Base-by-base conservation (phyloP, 1,284 basidiomycete species). In the Hemileia vastatrix region DNA sequence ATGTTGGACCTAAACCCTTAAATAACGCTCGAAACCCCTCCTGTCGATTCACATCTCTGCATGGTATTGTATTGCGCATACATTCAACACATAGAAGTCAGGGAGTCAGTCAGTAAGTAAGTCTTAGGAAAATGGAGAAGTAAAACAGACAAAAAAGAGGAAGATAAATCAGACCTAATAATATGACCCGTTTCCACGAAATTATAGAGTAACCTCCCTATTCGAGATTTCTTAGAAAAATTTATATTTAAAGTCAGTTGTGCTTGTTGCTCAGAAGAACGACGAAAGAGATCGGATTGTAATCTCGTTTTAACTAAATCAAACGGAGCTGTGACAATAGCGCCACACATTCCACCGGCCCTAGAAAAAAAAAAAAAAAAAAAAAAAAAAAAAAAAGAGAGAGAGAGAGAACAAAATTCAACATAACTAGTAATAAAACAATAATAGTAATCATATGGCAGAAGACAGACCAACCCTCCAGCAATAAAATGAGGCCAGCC, bases 221-320 rank as follows among this genome's bases (percentile, higher is more conserved):
- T n/a, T n/a, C n/a, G n/a, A n/a, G n/a, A n/a, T n/a, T n/a, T n/a
- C n/a, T n/a, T n/a, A n/a, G n/a, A n/a, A n/a, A n/a, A n/a, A n/a
- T n/a, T n/a, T 24, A 23, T 49, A 27, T 18, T 45, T 36, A 50
- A n/a, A 47, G 4, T 50, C 44, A 56, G 19, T 32, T 27, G 18
- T 31, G n/a, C 27, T 5, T 54, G 59, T 45, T 24, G 54, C 54
- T 55, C 47, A 33, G 36, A 40, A 18, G 33, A 24, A 45, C 11
- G 50, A 18, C 23, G 80, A 76, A 93, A 96, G 44, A 96, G 78
- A 77, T 87, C 86, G 0, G 91, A 95, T 77, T 98, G 94, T 8
- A 98, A 80, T 3, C 94, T 85, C 27, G 95, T 99, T 78, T 98
- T 98, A 69, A 98, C 93, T 27, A 99, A 90, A 76, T 99, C 94